Conservation (phyloP, 192 early-diverging fungal species). For the Haplosporangium gracile region DNA sequence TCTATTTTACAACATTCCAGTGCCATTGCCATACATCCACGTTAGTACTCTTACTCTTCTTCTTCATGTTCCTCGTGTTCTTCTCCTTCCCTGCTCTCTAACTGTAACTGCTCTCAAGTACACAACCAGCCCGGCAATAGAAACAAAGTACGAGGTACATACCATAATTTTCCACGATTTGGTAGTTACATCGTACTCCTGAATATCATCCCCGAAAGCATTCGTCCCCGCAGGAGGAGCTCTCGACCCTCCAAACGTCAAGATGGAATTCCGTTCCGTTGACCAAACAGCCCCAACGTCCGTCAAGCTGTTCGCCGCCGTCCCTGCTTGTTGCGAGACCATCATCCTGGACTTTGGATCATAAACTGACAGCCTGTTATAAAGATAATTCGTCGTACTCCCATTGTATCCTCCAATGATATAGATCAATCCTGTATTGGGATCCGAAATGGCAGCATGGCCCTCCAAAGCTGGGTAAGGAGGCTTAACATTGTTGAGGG, state of each 20-base stretch:
- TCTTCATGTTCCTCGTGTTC: neutral
- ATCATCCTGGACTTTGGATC: slow-evolving; percentile 18
- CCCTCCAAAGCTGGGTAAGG: slow-evolving; percentile 36
- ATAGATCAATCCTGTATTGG: slow-evolving; percentile 41
- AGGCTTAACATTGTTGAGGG: neutral
- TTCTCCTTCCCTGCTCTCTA: neutral
- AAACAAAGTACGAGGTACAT: neutral
- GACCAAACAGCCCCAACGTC: slow-evolving; percentile 42
- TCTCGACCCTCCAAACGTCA: slow-evolving; percentile 49
- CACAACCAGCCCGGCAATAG: neutral
- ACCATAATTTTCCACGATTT: slow-evolving; percentile 46
- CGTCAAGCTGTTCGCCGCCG: slow-evolving; percentile 27
- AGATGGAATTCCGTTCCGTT: slow-evolving; percentile 17
- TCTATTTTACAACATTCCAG: slow-evolving; percentile 16
- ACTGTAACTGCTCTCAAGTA: neutral
- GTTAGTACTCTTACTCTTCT: neutral
- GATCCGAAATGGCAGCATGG: slow-evolving; percentile 40
- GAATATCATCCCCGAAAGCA: neutral
- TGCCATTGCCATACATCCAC: neutral
- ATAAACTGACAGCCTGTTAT: slow-evolving; percentile 28
- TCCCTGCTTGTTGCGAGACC: slow-evolving; percentile 17
- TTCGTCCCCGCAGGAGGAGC: slow-evolving; percentile 9
- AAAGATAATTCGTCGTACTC: neutral
- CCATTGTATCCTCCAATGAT: slow-evolving; percentile 34
- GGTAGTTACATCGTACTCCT: slow-evolving; percentile 23